Evolutionary conservation across 768 basidiomycete species (phyloP).

Genomic region (Lactarius psammicola): DNA sequence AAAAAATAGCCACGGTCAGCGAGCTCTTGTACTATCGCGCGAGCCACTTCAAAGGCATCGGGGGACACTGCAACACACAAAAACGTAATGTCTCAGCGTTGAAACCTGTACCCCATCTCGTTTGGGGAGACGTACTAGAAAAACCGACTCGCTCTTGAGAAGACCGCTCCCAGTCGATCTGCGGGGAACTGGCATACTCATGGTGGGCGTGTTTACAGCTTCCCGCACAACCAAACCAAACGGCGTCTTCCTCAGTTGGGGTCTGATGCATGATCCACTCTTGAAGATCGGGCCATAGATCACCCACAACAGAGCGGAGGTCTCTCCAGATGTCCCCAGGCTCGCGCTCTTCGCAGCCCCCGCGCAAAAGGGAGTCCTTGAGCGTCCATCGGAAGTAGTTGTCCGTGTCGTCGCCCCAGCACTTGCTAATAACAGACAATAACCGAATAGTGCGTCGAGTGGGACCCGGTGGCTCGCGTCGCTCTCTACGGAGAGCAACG

Average conservation of each 20-base stretch:
- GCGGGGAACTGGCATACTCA: neutral
- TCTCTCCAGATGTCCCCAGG: neutral
- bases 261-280: conserved; percentile 13
- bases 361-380: neutral
- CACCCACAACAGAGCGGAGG: neutral
- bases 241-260: neutral
- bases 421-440: neutral
- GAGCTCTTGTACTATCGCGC: neutral
- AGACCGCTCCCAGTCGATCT: neutral
- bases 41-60: neutral
- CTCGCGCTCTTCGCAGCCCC: conserved; percentile 1
- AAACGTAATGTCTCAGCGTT: neutral
- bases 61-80: conserved; percentile 11
- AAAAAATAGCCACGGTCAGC: neutral
- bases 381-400: neutral
- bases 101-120: neutral
- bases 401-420: neutral
- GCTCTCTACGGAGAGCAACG: neutral
- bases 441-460: neutral
- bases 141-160: conserved; percentile 7
- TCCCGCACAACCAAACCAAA: neutral
- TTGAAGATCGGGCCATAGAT: conserved; percentile 1
- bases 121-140: conserved; percentile 9
- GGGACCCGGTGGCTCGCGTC: neutral
- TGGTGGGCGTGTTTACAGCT: neutral